phyloP scores from a whole-genome alignment of 345 rosid species.

The Eucalyptus albens region DNA sequence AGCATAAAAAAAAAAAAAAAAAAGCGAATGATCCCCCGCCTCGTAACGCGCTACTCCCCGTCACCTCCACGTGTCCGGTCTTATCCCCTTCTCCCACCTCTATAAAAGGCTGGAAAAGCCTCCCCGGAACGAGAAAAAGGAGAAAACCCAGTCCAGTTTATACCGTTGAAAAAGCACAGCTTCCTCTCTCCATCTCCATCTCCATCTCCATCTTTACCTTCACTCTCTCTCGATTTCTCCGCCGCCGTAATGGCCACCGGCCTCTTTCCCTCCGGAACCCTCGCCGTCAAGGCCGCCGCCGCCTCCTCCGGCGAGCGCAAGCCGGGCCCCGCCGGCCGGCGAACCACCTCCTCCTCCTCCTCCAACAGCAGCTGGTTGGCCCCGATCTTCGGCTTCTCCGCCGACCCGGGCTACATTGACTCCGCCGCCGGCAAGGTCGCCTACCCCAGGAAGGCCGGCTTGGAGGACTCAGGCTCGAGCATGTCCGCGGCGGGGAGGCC shows the following conservation, averaged over 20 bases:
- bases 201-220: not conserved
- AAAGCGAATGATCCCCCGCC: not conserved
- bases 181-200: not conserved
- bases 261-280: slow-evolving; percentile 3
- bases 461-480: not conserved
- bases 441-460: not conserved
- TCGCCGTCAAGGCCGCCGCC: slow-evolving; percentile 1
- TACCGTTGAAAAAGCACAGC: not conserved
- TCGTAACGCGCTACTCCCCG: not conserved
- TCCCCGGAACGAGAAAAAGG: not conserved
- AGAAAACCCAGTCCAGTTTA: not conserved
- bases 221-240: not conserved
- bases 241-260: slow-evolving; percentile 12
- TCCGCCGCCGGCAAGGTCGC: not conserved
- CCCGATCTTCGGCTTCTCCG: slow-evolving; percentile 44
- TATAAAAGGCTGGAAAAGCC: not conserved
- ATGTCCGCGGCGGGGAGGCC: not conserved
- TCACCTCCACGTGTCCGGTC: slow-evolving; percentile 16
- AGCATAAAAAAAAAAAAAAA: not conserved
- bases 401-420: slow-evolving; percentile 46
- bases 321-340: not conserved
- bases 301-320: not conserved
- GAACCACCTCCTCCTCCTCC: not conserved
- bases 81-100: not conserved
- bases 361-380: slow-evolving; percentile 22